Percentiles rank a stretch among this genome's conserved stretches.
Evolutionary conservation across 2,329 filamentous ascomycete genomes (phyloP).

Genomic region (Diaporthe vaccinii): DNA sequence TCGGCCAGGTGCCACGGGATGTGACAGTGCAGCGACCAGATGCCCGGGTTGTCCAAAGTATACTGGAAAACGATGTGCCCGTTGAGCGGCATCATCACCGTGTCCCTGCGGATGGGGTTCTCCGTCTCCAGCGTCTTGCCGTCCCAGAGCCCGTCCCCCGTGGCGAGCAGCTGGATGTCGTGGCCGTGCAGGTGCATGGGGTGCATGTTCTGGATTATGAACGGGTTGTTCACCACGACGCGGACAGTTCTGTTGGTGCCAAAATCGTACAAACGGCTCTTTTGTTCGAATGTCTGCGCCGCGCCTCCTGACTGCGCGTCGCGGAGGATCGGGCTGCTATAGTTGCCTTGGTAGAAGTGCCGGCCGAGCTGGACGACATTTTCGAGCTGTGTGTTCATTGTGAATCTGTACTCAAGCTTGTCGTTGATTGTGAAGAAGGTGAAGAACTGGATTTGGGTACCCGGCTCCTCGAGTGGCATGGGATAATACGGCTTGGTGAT

Average conservation of each 20-base stretch:
- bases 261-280: not conserved
- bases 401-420: not conserved
- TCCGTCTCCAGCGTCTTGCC: conserved; percentile 2
- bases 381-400: conserved; percentile 2
- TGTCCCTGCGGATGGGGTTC: not conserved
- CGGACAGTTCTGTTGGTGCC: not conserved
- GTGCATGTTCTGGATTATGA: conserved; percentile 6
- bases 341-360: conserved; percentile 7
- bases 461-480: not conserved
- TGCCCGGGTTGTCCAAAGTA: not conserved
- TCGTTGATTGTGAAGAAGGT: conserved; percentile 7
- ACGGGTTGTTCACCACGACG: not conserved
- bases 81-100: conserved; percentile 7
- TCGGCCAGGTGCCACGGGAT: not conserved
- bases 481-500: not conserved
- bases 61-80: not conserved
- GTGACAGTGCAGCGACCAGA: not conserved
- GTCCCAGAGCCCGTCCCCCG: not conserved
- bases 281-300: not conserved
- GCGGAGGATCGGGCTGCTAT: not conserved
- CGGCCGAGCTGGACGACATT: not conserved
- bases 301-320: not conserved
- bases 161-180: conserved; percentile 11
- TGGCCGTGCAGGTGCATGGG: conserved; percentile 7
- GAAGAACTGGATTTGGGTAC: not conserved